Evolutionary conservation across 2,329 filamentous ascomycete genomes (phyloP), one percentile per base, ranked within the genome.

Genomic region (Juglanconis sp.): DNA sequence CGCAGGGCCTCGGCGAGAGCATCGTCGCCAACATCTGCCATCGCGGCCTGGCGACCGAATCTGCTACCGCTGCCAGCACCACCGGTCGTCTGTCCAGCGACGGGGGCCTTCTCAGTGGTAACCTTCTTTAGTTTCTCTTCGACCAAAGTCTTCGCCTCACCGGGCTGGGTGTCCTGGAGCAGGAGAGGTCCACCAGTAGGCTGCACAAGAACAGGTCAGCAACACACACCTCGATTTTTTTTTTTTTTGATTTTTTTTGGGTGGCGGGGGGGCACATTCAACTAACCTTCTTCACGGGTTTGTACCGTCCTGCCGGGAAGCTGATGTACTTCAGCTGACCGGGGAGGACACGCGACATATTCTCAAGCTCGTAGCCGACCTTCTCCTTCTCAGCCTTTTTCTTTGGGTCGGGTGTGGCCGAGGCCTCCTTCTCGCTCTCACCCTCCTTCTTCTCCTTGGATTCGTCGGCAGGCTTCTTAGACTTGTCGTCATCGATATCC

Each of bases 321-420:
- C 87, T 96, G 71, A 99, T 91, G 74, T 94, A 97, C 80, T 96
- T 96, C 70, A 98, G 85, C 78, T 99, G 95, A 51, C 87, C 86
- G 1, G 93, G 95, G 52, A 99, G 85, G 40, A 99, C 92, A 68
- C 95, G 86, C 57, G 90, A 96, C 92, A 99, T 96, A 80, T 99
- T 99, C 72, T 95, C 91, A 64, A 99, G 84, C 65, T 97, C 92
- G 73, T 95, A 97, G 67, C 95, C 95, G 61, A 96, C 85, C 84
- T 96, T 98, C 79, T 99, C 95, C 80, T 95, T 96, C 76, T 97
- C 92, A 0, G 81, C 79, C 81, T 95, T 96, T 84, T 96, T 96
- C 84, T 94, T 96, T 42, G 81, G 77, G 13, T 88, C 85, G 44
- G 79, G 76, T 1, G 82, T 68, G 11, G 77, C 73, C 1, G 78